A percentile compares a stretch with the other conserved stretches of the same genome.
These are phyloP conservation scores for Colletotrichum lupini DNA, from an alignment of 2,329 filamentous ascomycete genomes.

Conservation along the genomic window DNA sequence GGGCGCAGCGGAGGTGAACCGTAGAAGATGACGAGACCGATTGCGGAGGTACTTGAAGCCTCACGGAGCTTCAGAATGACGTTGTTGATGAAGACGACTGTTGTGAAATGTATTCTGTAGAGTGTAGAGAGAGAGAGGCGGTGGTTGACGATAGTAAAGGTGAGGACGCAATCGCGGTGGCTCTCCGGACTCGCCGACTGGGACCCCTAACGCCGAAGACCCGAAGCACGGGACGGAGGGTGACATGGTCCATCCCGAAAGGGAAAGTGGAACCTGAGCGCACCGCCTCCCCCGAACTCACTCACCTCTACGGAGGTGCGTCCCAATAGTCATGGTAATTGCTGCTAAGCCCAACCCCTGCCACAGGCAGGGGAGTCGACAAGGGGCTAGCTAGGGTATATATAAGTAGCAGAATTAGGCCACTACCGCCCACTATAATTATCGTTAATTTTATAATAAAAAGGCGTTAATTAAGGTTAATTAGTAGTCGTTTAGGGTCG, in stretches of 20 bases:
- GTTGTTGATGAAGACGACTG: not conserved
- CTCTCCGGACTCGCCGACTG: constrained; percentile 11
- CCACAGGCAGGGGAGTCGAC: no score
- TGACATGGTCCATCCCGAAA: not conserved
- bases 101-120: not conserved
- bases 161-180: constrained; percentile 6
- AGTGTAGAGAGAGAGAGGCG: no score
- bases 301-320: not conserved
- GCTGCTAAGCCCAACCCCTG: no score
- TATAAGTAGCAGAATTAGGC: no score
- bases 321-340: no score
- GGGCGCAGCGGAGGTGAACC: no score
- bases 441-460: no score
- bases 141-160: not conserved
- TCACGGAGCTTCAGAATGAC: not conserved
- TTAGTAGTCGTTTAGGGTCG: no score
- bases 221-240: not conserved
- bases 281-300: constrained; percentile 23
- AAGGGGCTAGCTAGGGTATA: no score
- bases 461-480: no score
- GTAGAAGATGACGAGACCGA: not conserved
- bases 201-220: constrained; percentile 8
- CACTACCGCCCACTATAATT: no score
- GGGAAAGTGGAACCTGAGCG: constrained; percentile 9
- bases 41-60: not conserved